Evolutionary conservation across 2,329 filamentous ascomycete genomes (phyloP), one percentile per base, ranked within the genome.

Genomic region (Colletotrichum sp.): DNA sequence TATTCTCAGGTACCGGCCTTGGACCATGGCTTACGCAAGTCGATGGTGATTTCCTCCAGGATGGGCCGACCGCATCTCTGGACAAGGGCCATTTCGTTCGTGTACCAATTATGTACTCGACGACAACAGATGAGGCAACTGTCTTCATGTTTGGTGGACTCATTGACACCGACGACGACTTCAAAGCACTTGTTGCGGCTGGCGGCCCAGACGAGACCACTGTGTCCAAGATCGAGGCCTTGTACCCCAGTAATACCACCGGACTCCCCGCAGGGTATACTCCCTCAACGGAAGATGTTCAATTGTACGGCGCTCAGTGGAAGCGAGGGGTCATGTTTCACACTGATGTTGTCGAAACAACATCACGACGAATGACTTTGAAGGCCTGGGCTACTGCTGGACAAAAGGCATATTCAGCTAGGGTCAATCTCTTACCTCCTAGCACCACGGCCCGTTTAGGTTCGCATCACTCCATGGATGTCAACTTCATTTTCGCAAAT

Each of bases 121-220:
- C 88, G 36, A 94, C 93, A 80, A 89, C 88, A 1, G 93, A 94
- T 78, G 93, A 95, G 80, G 93, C 84, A 28, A 89, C 88, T 1
- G 84, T 85, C 1, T 93, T 93, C 79, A 63, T 63, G 59, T 63
- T 26, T 26, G 32, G 59, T 9, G 59, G 32, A 24, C 7, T 32
- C 5, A 28, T 63, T 21, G 59, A 63, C n/a, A 63, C 32, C 14
- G 59, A 63, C 14, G 59, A 21, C 9, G 32, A 63, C 13, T 63
- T 38, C 59, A 36, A n/a, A 63, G 59, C 59, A 38, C 21, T 63
- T 36, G n/a, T 36, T 26, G 59, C 32, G 16, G 59, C 59, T 36
- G 59, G 59, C 16, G 59, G 59, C 32, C 59, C 59, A 26, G 59
- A 63, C 9, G 59, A 38, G 59, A 21, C 32, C 30, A 63, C n/a